Conservation (phyloP, 2,329 filamentous ascomycete species). For the Bretziella fagacearum region DNA sequence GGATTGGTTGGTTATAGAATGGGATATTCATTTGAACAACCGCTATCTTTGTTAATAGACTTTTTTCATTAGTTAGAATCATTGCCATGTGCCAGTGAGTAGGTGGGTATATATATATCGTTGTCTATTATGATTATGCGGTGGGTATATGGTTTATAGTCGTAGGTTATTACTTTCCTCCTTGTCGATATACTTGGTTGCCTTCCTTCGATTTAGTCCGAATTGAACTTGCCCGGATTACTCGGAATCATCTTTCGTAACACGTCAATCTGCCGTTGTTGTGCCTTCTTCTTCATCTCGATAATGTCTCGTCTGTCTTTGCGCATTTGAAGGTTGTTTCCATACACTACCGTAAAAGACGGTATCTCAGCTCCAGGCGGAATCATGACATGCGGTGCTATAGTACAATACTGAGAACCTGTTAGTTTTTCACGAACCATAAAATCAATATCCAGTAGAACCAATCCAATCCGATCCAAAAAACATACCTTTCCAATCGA, state of each 20-base stretch:
- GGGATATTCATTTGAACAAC: background rate
- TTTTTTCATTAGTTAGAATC: too few relatives aligned
- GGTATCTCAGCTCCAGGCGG: slow-evolving; percentile 39
- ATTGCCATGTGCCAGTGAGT: too few relatives aligned
- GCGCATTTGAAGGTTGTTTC: slow-evolving; percentile 37
- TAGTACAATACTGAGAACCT: slow-evolving; percentile 44
- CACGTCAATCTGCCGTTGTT: slow-evolving; percentile 52
- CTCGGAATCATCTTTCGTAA: slow-evolving; percentile 49
- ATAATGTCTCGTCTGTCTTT: slow-evolving; percentile 43
- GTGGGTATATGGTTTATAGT: background rate
- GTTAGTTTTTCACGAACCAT: background rate
- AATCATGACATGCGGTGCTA: slow-evolving; percentile 47
- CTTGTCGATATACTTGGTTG: background rate
- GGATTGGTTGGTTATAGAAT: slow-evolving; percentile 3
- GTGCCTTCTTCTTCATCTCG: slow-evolving; percentile 44
- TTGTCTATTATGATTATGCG: too few relatives aligned
- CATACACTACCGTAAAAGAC: slow-evolving; percentile 54
- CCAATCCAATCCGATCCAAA: background rate
- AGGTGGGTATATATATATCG: too few relatives aligned
- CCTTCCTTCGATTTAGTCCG: background rate
- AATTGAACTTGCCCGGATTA: slow-evolving; percentile 34
- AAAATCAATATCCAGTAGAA: background rate
- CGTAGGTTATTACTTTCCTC: background rate
- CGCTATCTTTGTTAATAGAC: background rate
- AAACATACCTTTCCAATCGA: slow-evolving; percentile 43